Base-by-base conservation (phyloP, 805 yeast genomes). In the Lipomyces orientalis region DNA sequence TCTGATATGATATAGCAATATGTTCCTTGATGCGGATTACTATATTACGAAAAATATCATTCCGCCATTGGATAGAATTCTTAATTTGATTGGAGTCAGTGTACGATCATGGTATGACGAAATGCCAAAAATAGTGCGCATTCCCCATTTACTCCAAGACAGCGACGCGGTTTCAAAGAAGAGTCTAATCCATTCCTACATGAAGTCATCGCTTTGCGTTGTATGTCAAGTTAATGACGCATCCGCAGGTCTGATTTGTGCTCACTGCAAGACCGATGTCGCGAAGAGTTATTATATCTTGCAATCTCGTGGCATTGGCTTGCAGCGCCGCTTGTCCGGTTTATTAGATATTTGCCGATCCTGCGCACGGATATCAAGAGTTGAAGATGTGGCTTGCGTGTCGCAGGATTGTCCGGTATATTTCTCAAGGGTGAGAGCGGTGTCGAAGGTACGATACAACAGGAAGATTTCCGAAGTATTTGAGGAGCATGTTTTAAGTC, bases 21-120 rank as follows among this genome's bases (percentile, higher is more conserved):
- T 84, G 64, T 84, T 81, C 58, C 76, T 95, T 22, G 99, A 95
- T 74, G 83, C 89, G 25, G 92, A 90, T 52, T 95, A 95, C 75
- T 95, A 95, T 77, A 92, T 95, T 59, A 85, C 85, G 1, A 89
- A 91, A 74, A 91, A 91, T 1, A 78, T 95, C 58, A 86, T 94
- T 8, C 98, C 99, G 1, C 98, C 99, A 0, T 79, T 95, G 64
- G 96, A 91, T 70, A 80, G 99, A 66, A 80, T 94, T 1, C 90
- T 95, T 77, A 90, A 87, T 73, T 78, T 94, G 14, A 79, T 92
- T 65, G 99, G 99, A 0, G 95, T 90, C 1, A 90, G 92, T 78
- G 83, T 93, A 5, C 81, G 81, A 54, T 81, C 81, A 3, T 95
- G 99, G 99, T 90, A 87, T 70, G 77, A 78, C 10, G 90, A 87